Conservation (phyloP, 305 asterid genomes). For the Fraxinus floribunda region DNA sequence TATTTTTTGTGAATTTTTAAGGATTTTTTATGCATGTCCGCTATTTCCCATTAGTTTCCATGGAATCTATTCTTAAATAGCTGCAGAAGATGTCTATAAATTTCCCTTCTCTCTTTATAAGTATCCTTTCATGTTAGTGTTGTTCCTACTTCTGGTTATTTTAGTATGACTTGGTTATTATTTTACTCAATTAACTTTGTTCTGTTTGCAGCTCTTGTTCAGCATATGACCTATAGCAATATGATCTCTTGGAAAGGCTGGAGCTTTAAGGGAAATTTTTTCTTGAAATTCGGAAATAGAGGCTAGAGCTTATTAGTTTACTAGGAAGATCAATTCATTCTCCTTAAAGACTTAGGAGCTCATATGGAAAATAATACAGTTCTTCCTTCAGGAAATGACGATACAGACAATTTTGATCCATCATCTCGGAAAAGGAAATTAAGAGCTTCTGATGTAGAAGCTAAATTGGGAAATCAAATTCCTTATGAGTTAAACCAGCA, state of each 20-base stretch:
- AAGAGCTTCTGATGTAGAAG: background rate
- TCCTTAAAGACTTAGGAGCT: background rate
- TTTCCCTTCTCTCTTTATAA: background rate
- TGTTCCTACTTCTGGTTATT: background rate
- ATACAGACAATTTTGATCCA: background rate
- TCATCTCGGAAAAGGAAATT: background rate
- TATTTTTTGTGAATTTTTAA: background rate
- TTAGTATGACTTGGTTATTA: background rate
- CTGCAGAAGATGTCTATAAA: background rate
- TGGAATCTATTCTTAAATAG: background rate
- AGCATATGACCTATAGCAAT: background rate
- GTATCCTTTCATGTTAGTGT: background rate
- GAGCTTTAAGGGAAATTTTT: background rate
- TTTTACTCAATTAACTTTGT: background rate
- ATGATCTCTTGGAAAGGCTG: background rate
- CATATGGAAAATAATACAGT: background rate
- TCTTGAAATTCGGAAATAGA: background rate
- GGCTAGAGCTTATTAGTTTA: background rate
- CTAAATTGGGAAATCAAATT: background rate
- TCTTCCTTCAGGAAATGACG: background rate
- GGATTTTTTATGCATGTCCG: background rate
- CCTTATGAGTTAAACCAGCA: background rate
- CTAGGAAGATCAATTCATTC: background rate
- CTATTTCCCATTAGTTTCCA: background rate
- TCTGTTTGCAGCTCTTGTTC: background rate